Conservation (phyloP, 1,284 basidiomycete genomes). For the Volvariella surrecta region DNA sequence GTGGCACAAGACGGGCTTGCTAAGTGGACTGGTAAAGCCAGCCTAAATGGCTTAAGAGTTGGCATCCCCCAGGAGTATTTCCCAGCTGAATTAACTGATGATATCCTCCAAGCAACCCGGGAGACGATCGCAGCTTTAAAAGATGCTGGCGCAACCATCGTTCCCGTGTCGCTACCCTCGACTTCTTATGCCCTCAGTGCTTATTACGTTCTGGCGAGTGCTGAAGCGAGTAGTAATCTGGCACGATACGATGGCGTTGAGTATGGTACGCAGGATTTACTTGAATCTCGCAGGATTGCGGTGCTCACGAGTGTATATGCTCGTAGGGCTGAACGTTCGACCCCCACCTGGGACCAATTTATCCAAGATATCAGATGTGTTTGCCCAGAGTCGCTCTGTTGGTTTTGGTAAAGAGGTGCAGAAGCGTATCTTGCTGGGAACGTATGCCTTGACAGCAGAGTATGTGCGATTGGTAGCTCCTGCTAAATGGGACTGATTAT, state of each 20-base stretch:
- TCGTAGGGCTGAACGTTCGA: constrained; percentile 38
- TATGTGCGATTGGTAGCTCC: constrained; percentile 29
- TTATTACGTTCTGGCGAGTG: constrained; percentile 92
- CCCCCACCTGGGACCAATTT: constrained; percentile 32
- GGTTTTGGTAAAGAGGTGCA: constrained; percentile 84
- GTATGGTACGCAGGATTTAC: constrained; percentile 36
- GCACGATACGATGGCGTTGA: constrained; percentile 86
- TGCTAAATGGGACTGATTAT: constrained; percentile 4
- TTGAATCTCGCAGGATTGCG: not conserved
- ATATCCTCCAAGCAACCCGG: constrained; percentile 41
- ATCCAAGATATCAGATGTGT: constrained; percentile 39
- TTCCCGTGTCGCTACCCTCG: constrained; percentile 72
- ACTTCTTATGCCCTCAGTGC: constrained; percentile 80
- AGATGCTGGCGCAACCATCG: constrained; percentile 57
- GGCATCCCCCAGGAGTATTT: constrained; percentile 79
- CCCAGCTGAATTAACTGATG: constrained; percentile 55
- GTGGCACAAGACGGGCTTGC: constrained; percentile 17
- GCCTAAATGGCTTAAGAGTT: constrained; percentile 21
- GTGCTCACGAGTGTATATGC: not conserved
- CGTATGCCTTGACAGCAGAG: constrained; percentile 90
- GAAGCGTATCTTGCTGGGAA: constrained; percentile 86
- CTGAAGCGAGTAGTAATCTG: constrained; percentile 92
- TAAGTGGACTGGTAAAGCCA: constrained; percentile 4
- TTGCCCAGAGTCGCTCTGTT: constrained; percentile 49
- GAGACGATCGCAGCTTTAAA: constrained; percentile 41